phyloP scores from a whole-genome alignment of 192 early-diverging fungal genomes.

The Linderina pennispora region DNA sequence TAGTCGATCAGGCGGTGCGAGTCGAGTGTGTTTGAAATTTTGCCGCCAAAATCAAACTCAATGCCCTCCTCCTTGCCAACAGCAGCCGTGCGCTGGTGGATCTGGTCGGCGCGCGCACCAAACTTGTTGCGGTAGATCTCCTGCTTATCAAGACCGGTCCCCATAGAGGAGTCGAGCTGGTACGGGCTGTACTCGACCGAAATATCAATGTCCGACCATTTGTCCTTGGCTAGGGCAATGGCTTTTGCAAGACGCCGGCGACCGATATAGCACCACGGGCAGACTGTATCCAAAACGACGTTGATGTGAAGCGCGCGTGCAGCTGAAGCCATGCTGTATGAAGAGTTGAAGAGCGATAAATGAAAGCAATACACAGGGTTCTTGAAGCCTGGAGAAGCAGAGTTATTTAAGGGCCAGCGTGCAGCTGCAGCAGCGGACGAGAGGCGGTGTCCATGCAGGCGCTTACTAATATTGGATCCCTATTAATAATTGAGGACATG shows the following conservation, averaged over 20 bases:
- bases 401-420: too few relatives aligned
- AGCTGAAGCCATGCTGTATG: slow-evolving; percentile 4
- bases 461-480: too few relatives aligned
- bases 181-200: slow-evolving; percentile 61
- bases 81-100: slow-evolving; percentile 48
- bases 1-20: slow-evolving; percentile 62
- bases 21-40: slow-evolving; percentile 58
- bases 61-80: slow-evolving; percentile 64
- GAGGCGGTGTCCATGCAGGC: too few relatives aligned
- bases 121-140: slow-evolving; percentile 60
- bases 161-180: slow-evolving; percentile 57
- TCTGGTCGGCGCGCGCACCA: slow-evolving; percentile 51
- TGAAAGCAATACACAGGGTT: not conserved
- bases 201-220: slow-evolving; percentile 51
- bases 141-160: slow-evolving; percentile 46
- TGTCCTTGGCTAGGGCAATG: slow-evolving; percentile 38
- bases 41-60: slow-evolving; percentile 56
- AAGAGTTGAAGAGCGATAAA: not conserved
- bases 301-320: slow-evolving; percentile 48
- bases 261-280: slow-evolving; percentile 77
- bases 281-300: slow-evolving; percentile 61
- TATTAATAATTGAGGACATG: too few relatives aligned
- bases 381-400: too few relatives aligned
- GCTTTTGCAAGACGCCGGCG: slow-evolving; percentile 66
- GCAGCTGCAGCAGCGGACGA: too few relatives aligned